Percentiles rank a stretch among this genome's conserved stretches.
Evolutionary conservation across 768 basidiomycete genomes (phyloP).

Genomic region (Stropharia rugosoannulata): DNA sequence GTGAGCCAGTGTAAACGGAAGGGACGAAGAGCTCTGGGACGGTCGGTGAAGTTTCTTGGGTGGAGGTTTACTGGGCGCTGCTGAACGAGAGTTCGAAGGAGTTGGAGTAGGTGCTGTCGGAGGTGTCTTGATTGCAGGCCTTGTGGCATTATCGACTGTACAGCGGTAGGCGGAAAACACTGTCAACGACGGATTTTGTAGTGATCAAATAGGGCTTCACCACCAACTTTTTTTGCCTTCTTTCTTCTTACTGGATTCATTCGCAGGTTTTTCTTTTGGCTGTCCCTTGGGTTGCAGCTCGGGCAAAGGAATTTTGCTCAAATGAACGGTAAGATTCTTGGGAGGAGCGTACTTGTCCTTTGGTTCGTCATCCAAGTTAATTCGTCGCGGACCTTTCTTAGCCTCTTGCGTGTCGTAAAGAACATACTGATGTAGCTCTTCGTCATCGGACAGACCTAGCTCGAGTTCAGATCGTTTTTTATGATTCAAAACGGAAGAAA

Average conservation of each 20-base stretch:
- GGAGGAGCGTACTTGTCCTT: slow-evolving; percentile 66
- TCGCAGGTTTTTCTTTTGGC: slow-evolving; percentile 23
- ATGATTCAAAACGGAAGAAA: neutral
- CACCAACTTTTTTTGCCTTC: slow-evolving; percentile 44
- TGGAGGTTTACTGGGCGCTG: slow-evolving; percentile 9
- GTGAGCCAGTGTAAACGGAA: slow-evolving; percentile 27
- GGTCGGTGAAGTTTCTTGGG: slow-evolving; percentile 20
- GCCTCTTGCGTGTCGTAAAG: slow-evolving; percentile 54
- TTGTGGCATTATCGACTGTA: slow-evolving; percentile 7
- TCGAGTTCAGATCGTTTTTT: neutral
- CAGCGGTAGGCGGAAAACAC: neutral
- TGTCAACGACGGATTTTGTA: slow-evolving; percentile 10
- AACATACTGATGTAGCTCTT: slow-evolving; percentile 76
- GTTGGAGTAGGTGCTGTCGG: slow-evolving; percentile 8
- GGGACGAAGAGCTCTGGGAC: slow-evolving; percentile 11
- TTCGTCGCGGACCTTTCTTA: slow-evolving; percentile 59
- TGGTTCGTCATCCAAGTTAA: slow-evolving; percentile 66
- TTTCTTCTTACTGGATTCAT: slow-evolving; percentile 40
- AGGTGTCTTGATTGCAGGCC: slow-evolving; percentile 12
- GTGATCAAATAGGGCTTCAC: slow-evolving; percentile 15
- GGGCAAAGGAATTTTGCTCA: slow-evolving; percentile 88
- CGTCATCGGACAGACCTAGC: slow-evolving; percentile 47
- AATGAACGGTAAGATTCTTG: slow-evolving; percentile 63
- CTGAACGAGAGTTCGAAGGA: slow-evolving; percentile 1
- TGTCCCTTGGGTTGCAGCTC: slow-evolving; percentile 63